Percentiles rank a stretch among this genome's conserved stretches.
phyloP scores from a whole-genome alignment of 352 stramenopile species.

The Aphanomyces euteiches region DNA sequence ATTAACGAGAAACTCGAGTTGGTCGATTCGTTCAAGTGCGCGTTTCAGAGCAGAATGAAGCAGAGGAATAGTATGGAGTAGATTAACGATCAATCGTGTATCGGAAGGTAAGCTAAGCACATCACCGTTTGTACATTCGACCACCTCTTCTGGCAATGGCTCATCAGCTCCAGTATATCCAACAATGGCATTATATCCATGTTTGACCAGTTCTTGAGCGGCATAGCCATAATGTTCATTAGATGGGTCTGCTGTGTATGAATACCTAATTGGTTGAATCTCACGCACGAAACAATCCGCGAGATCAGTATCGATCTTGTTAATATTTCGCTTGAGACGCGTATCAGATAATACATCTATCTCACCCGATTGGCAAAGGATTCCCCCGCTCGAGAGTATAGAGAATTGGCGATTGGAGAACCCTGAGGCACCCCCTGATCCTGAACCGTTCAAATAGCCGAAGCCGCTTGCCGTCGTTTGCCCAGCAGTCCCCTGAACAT shows the following conservation, averaged over 20 bases:
- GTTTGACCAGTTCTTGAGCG: not conserved
- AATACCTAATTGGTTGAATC: constrained; percentile 1
- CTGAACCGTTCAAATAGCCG: not conserved
- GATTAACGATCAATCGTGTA: not conserved
- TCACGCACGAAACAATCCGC: not conserved
- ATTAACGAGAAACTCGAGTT: not conserved
- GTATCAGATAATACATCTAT: not conserved
- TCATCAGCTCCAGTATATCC: not conserved
- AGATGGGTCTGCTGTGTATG: not conserved
- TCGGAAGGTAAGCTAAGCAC: not conserved
- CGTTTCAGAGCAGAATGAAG: not conserved
- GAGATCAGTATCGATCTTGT: not conserved
- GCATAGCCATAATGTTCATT: constrained; percentile 1
- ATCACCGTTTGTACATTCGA: not conserved
- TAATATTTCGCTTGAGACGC: not conserved
- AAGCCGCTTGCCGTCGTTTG: no score
- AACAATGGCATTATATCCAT: constrained; percentile 2
- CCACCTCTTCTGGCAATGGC: not conserved
- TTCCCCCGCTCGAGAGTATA: not conserved
- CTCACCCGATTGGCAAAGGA: not conserved
- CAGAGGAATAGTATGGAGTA: not conserved
- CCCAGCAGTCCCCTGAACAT: no score
- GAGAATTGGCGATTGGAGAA: not conserved
- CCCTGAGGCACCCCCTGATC: not conserved
- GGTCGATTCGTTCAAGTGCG: not conserved